These are phyloP conservation scores for Rhazya stricta DNA, from an alignment of 257 asterid species.

Conservation along the genomic window DNA sequence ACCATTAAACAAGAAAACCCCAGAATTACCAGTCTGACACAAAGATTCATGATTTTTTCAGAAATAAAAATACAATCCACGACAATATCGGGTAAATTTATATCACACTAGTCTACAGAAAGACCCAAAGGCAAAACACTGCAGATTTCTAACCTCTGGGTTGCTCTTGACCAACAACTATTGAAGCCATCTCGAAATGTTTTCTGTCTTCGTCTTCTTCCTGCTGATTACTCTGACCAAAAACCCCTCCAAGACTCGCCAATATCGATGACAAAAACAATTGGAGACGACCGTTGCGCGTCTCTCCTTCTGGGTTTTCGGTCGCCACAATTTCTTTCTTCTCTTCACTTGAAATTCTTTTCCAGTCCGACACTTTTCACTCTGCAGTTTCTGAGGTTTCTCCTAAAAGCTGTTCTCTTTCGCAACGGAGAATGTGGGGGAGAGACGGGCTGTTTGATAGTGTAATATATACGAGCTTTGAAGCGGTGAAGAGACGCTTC, in stretches of 20 bases:
- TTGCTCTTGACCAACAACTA: slow-evolving; percentile 37
- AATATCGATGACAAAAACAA: slow-evolving; percentile 56
- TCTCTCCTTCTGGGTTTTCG: slow-evolving; percentile 45
- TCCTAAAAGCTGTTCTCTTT: not conserved
- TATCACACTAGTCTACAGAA: not conserved
- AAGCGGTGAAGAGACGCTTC: slow-evolving; percentile 4
- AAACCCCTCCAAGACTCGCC: slow-evolving; percentile 65
- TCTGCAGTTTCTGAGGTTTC: not conserved
- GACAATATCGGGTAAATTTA: not conserved
- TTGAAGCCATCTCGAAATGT: slow-evolving; percentile 43
- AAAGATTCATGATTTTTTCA: not conserved
- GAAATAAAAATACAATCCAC: not conserved
- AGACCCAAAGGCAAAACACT: not conserved
- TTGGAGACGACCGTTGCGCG: slow-evolving; percentile 67
- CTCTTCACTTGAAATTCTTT: not conserved
- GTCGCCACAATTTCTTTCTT: slow-evolving; percentile 56
- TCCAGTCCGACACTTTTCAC: not conserved
- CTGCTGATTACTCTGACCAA: slow-evolving; percentile 26
- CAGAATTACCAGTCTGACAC: not conserved
- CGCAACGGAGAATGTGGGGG: not conserved
- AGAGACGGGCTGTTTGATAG: not conserved
- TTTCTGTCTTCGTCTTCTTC: slow-evolving; percentile 28
- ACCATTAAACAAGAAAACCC: not conserved
- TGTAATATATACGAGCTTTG: not conserved
- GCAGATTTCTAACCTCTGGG: slow-evolving; percentile 32